phyloP scores from a whole-genome alignment of 495 filamentous ascomycete species.

The Bacidia rubella region DNA sequence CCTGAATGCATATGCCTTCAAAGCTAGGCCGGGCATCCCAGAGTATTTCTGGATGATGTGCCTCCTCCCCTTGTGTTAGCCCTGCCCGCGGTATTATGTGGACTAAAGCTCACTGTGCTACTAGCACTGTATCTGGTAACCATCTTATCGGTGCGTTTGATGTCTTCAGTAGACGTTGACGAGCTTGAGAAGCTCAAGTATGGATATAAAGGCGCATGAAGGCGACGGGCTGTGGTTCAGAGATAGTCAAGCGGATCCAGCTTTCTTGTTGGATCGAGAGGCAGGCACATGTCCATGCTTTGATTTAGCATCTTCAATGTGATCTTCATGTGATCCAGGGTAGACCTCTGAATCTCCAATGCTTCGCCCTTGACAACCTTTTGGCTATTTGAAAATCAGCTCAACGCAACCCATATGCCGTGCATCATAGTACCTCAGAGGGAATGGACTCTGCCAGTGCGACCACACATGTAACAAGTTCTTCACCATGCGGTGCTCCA shows the following conservation, averaged over 20 bases:
- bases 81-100: constrained; percentile 19
- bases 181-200: constrained; percentile 36
- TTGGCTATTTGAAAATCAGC: constrained; percentile 16
- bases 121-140: constrained; percentile 26
- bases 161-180: constrained; percentile 33
- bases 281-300: constrained; percentile 51
- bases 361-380: constrained; percentile 23
- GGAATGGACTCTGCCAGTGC: constrained; percentile 26
- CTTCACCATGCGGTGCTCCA: constrained; percentile 73
- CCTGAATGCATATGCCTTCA: constrained; percentile 12
- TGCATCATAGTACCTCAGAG: neutral
- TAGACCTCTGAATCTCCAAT: constrained; percentile 23
- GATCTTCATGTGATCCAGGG: constrained; percentile 46
- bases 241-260: neutral
- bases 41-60: constrained; percentile 19
- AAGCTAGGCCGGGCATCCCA: constrained; percentile 8
- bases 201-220: constrained; percentile 37
- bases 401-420: neutral
- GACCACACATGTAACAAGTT: constrained; percentile 53
- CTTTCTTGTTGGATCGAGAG: constrained; percentile 4
- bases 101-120: constrained; percentile 11
- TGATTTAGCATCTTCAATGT: constrained; percentile 62
- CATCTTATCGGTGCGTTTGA: constrained; percentile 25
- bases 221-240: neutral
- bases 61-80: constrained; percentile 15